Conservation (phyloP, 2,329 filamentous ascomycete genomes). For the Akanthomyces uredinophilus region DNA sequence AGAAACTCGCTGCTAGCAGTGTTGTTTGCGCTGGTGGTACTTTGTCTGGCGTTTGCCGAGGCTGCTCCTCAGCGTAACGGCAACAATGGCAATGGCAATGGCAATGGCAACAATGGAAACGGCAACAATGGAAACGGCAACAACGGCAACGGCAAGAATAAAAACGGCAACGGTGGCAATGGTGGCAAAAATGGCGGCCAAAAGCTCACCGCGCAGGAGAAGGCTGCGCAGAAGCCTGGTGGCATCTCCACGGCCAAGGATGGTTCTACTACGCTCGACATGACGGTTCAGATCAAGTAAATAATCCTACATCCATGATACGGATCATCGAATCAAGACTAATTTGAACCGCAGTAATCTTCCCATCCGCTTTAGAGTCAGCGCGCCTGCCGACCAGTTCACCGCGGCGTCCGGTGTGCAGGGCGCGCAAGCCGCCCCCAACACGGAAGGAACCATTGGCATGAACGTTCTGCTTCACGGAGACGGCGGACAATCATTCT, state of each 20-base stretch:
- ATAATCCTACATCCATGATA: slow-evolving; percentile 16
- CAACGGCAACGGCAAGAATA: background rate
- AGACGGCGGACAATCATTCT: slow-evolving; percentile 55
- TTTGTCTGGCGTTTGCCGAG: slow-evolving; percentile 1
- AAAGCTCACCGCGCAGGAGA: background rate
- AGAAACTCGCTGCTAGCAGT: slow-evolving; percentile 1
- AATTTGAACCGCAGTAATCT: slow-evolving; percentile 35
- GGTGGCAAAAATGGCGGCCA: background rate
- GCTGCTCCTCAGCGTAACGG: slow-evolving; percentile 6
- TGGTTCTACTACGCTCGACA: slow-evolving; percentile 51
- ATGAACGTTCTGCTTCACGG: slow-evolving; percentile 56
- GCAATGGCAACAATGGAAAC: background rate
- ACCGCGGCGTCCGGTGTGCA: slow-evolving; percentile 42
- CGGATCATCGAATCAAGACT: slow-evolving; percentile 8
- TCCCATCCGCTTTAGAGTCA: slow-evolving; percentile 50
- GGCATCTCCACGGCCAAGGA: slow-evolving; percentile 41
- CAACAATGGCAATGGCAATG: background rate
- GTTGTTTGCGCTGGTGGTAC: background rate
- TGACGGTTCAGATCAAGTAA: slow-evolving; percentile 50
- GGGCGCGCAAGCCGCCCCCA: slow-evolving; percentile 34
- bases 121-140: background rate
- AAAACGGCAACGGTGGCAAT: background rate
- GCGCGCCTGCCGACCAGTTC: slow-evolving; percentile 50
- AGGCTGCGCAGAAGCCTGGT: background rate
- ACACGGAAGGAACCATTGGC: slow-evolving; percentile 35